These are phyloP conservation scores for Albizia julibrissin DNA, from an alignment of 306 rosid genomes.

Conservation along the genomic window DNA sequence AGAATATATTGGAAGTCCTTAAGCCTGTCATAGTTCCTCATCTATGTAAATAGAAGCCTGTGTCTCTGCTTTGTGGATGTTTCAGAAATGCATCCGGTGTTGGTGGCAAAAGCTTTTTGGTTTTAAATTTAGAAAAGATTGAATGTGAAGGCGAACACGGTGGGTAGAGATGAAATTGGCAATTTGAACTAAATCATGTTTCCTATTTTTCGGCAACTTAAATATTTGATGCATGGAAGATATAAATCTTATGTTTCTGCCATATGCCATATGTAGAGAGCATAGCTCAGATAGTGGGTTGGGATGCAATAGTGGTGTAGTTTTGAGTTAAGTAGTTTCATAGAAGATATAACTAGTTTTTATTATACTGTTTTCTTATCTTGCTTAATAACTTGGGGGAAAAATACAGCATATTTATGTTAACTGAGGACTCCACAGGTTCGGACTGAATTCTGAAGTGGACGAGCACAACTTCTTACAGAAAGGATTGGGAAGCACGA, in stretches of 20 bases:
- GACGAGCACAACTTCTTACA: slow-evolving; percentile 51
- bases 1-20: background rate
- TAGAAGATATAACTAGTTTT: background rate
- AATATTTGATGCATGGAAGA: background rate
- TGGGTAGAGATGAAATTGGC: background rate
- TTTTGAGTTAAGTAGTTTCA: background rate
- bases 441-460: slow-evolving; percentile 46
- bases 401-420: slow-evolving; percentile 10
- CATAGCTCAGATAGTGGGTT: background rate
- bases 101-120: background rate
- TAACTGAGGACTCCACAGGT: slow-evolving; percentile 43
- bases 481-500: slow-evolving; percentile 51
- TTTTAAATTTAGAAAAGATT: background rate
- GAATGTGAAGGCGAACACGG: background rate
- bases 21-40: background rate
- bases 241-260: background rate
- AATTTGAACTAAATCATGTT: background rate
- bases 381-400: slow-evolving; percentile 2
- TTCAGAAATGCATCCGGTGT: background rate
- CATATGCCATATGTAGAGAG: background rate
- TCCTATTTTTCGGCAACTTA: background rate
- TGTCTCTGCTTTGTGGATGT: background rate
- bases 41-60: slow-evolving; percentile 7
- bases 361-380: background rate
- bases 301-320: background rate